These are phyloP conservation scores for Zea mays DNA, from an alignment of 176 grass and related monocot species.

Conservation along the genomic window DNA sequence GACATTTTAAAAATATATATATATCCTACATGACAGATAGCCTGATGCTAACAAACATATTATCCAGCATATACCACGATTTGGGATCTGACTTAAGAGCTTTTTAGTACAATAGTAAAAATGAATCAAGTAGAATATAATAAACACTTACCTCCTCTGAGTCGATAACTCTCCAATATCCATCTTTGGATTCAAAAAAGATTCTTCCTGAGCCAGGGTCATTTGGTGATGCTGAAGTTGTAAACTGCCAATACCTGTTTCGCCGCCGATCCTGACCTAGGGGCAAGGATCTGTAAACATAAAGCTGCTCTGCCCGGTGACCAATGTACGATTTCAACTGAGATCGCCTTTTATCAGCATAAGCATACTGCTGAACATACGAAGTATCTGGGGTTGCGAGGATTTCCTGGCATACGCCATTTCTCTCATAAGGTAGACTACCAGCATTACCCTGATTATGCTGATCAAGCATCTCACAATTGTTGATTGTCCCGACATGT, in stretches of 20 bases:
- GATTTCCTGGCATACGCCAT: constrained; percentile 57
- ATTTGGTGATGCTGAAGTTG: constrained; percentile 79
- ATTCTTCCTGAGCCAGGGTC: constrained; percentile 96
- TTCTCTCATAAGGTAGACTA: constrained; percentile 58
- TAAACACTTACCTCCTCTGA: constrained; percentile 68
- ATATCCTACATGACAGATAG: neutral
- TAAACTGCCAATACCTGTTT: constrained; percentile 96
- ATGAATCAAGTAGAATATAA: constrained; percentile 14
- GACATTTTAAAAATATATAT: neutral
- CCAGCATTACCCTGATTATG: constrained; percentile 44
- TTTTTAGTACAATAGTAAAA: constrained; percentile 12
- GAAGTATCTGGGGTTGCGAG: constrained; percentile 51
- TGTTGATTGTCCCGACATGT: constrained; percentile 42
- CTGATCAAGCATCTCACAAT: constrained; percentile 47
- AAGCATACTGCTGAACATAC: constrained; percentile 71
- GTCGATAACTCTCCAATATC: constrained; percentile 84
- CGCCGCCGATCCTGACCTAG: constrained; percentile 90
- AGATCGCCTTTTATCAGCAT: constrained; percentile 86
- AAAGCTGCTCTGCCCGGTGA: constrained; percentile 81
- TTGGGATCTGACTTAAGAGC: constrained; percentile 16
- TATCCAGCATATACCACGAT: constrained; percentile 6
- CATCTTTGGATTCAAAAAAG: constrained; percentile 90
- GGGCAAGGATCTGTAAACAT: constrained; percentile 86
- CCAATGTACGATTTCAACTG: constrained; percentile 88
- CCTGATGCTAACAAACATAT: constrained; percentile 21